phyloP scores from a whole-genome alignment of 345 rosid genomes.

The Salix koriyanagi region DNA sequence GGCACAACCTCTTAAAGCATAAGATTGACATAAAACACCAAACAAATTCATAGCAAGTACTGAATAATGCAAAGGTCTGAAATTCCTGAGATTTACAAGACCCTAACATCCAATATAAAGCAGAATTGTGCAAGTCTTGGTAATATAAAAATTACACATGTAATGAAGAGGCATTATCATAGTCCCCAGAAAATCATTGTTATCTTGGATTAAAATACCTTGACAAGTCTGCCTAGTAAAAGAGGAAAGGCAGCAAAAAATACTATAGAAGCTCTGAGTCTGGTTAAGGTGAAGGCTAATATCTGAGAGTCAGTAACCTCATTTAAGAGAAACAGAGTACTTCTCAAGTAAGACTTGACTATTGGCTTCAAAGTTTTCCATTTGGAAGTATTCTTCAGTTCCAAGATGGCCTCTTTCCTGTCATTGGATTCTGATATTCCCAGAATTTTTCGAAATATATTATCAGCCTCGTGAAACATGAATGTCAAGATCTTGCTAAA shows the following conservation, averaged over 20 bases:
- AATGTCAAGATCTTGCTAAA: slow-evolving; percentile 56
- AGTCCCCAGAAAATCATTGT: not conserved
- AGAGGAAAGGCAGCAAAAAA: slow-evolving; percentile 63
- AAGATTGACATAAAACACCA: not conserved
- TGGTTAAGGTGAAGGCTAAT: slow-evolving; percentile 48
- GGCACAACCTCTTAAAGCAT: slow-evolving; percentile 5
- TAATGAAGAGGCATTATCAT: not conserved
- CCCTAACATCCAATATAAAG: not conserved
- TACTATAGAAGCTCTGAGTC: slow-evolving; percentile 52
- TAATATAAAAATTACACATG: not conserved
- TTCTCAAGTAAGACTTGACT: slow-evolving; percentile 67
- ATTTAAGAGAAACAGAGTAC: slow-evolving; percentile 62
- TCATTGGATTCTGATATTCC: slow-evolving; percentile 53
- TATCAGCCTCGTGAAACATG: slow-evolving; percentile 64
- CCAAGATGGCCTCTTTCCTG: slow-evolving; percentile 57
- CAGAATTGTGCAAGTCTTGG: not conserved
- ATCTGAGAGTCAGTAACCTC: slow-evolving; percentile 63
- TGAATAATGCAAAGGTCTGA: not conserved
- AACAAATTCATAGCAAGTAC: not conserved
- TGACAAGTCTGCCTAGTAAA: slow-evolving; percentile 54
- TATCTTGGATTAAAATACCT: slow-evolving; percentile 42
- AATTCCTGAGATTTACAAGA: not conserved
- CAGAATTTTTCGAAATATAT: slow-evolving; percentile 47
- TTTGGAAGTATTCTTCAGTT: slow-evolving; percentile 57
- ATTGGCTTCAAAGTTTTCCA: slow-evolving; percentile 69